Conservation (phyloP, 1,284 basidiomycete species). For the Earliella scabrosa region DNA sequence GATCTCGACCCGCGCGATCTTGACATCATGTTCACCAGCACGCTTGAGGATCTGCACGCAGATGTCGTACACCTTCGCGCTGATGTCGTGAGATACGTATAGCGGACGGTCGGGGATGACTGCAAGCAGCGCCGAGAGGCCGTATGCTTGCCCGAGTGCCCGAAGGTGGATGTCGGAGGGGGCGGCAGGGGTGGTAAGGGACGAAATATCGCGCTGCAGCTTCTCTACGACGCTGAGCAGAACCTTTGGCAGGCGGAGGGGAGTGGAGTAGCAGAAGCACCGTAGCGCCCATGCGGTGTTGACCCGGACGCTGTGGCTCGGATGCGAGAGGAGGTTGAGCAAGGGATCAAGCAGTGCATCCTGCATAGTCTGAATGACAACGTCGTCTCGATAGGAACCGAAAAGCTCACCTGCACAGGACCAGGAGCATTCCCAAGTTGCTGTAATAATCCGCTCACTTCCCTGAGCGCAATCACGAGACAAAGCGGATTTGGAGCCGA, state of each 20-base stretch:
- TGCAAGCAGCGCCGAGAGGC: constrained; percentile 86
- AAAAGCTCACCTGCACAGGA: constrained; percentile 78
- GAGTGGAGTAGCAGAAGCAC: constrained; percentile 90
- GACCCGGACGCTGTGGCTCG: constrained; percentile 85
- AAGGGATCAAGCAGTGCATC: constrained; percentile 90
- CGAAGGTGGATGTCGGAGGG: constrained; percentile 76
- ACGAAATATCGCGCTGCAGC: constrained; percentile 83
- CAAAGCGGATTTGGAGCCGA: constrained; percentile 72
- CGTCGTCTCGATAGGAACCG: no score
- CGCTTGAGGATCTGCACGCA: constrained; percentile 91
- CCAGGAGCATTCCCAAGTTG: constrained; percentile 93
- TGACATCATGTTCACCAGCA: constrained; percentile 89
- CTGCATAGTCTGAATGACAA: constrained; percentile 39
- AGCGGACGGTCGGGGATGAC: constrained; percentile 88
- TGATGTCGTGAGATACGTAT: constrained; percentile 94
- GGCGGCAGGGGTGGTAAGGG: constrained; percentile 68
- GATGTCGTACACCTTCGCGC: constrained; percentile 89
- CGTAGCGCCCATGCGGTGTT: constrained; percentile 88
- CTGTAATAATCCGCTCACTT: constrained; percentile 84
- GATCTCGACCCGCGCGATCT: constrained; percentile 83
- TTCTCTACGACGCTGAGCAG: constrained; percentile 78
- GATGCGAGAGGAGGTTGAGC: constrained; percentile 85
- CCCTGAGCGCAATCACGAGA: constrained; percentile 79
- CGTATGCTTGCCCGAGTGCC: constrained; percentile 87
- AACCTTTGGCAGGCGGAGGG: constrained; percentile 80